A percentile compares a stretch with the other conserved stretches of the same genome.
These are phyloP conservation scores for Diaporthe citriasiana DNA, from an alignment of 2,329 filamentous ascomycete species.

Conservation along the genomic window DNA sequence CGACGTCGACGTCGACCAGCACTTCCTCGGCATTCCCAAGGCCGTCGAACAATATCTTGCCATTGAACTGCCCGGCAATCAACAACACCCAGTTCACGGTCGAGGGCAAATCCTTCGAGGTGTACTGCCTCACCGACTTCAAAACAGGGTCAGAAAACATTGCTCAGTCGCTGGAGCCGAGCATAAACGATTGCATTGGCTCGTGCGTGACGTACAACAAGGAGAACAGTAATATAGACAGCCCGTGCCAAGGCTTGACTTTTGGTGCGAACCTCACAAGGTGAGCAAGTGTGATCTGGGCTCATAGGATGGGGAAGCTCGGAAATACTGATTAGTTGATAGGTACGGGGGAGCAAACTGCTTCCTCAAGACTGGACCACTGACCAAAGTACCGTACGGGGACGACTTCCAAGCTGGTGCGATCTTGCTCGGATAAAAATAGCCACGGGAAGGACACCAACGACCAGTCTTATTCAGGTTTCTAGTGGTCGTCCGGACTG, in stretches of 20 bases:
- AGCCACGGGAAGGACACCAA: not conserved
- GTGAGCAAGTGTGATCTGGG: not conserved
- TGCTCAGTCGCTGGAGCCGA: constrained; percentile 17
- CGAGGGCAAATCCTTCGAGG: not conserved
- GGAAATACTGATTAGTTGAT: not conserved
- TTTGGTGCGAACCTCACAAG: constrained; percentile 30
- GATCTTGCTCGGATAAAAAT: not conserved
- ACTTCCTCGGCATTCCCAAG: constrained; percentile 6
- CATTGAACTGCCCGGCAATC: constrained; percentile 29
- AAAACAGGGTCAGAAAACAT: not conserved
- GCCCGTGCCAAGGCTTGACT: constrained; percentile 28
- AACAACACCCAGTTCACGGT: constrained; percentile 28
- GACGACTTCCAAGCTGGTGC: constrained; percentile 28
- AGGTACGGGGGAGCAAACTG: constrained; percentile 26
- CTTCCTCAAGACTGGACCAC: constrained; percentile 26
- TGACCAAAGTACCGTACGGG: constrained; percentile 11
- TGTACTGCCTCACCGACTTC: constrained; percentile 29
- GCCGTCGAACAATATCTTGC: constrained; percentile 24
- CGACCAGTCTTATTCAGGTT: not conserved
- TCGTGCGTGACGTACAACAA: constrained; percentile 11
- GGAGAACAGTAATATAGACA: not conserved
- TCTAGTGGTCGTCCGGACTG: not conserved
- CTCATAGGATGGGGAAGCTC: too few species aligned
- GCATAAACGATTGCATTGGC: constrained; percentile 20
- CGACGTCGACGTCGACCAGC: not conserved